A percentile compares a stretch with the other conserved stretches of the same genome.
These are phyloP conservation scores for Gaeumannomyces sp. DNA, from an alignment of 2,329 filamentous ascomycete species.

Conservation along the genomic window DNA sequence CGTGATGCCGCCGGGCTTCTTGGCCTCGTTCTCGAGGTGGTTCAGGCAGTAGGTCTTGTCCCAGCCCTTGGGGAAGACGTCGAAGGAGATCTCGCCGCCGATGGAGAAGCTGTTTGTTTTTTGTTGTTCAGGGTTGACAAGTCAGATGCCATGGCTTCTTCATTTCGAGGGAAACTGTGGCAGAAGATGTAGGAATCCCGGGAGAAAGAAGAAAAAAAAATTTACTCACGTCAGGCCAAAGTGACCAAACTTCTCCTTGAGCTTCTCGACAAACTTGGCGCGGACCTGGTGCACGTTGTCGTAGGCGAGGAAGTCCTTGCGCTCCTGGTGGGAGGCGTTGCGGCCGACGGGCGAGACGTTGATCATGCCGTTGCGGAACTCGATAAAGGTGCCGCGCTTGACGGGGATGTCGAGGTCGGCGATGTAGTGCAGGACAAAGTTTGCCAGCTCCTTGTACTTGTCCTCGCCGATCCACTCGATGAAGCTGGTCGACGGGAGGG, in stretches of 20 bases:
- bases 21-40: constrained; percentile 77
- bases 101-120: constrained; percentile 68
- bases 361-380: constrained; percentile 90
- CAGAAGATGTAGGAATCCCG: constrained; percentile 5
- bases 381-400: constrained; percentile 79
- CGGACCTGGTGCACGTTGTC: constrained; percentile 74
- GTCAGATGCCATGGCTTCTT: constrained; percentile 2
- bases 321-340: constrained; percentile 76
- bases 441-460: constrained; percentile 70
- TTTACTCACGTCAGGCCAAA: constrained; percentile 71
- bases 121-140: neutral
- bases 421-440: constrained; percentile 73
- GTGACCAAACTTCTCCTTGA: constrained; percentile 78
- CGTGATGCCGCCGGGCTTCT: constrained; percentile 60
- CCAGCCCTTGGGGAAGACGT: constrained; percentile 95
- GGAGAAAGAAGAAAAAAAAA: constrained; percentile 9
- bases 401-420: constrained; percentile 78
- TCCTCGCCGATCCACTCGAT: constrained; percentile 86
- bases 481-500: constrained; percentile 75
- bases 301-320: constrained; percentile 74
- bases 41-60: constrained; percentile 96
- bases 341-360: constrained; percentile 79
- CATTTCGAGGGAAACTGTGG: neutral
- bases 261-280: constrained; percentile 64
- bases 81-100: constrained; percentile 96